These are phyloP conservation scores for Circinella minor DNA, from an alignment of 371 early-diverging fungal species.

Conservation along the genomic window DNA sequence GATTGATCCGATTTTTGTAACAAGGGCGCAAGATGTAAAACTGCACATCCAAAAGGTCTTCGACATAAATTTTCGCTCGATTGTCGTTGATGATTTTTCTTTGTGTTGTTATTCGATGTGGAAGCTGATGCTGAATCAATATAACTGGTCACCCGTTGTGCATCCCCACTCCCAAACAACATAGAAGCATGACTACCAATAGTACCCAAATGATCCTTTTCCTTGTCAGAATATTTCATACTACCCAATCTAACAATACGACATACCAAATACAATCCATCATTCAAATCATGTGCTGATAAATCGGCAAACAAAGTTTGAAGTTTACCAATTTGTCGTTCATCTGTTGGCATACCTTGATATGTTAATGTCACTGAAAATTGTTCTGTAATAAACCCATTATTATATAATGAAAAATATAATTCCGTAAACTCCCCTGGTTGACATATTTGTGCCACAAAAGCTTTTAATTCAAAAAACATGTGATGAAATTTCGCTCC, in stretches of 20 bases:
- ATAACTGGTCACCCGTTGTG: constrained; percentile 15
- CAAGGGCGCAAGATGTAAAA: constrained; percentile 54
- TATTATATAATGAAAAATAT: constrained; percentile 68
- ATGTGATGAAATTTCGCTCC: constrained; percentile 56
- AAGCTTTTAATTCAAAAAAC: constrained; percentile 68
- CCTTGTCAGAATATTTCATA: constrained; percentile 63
- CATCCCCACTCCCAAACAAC: constrained; percentile 28
- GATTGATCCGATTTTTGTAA: constrained; percentile 29
- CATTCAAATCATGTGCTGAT: constrained; percentile 53
- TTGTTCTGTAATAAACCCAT: constrained; percentile 66
- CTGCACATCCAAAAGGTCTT: constrained; percentile 74
- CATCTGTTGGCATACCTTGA: constrained; percentile 65
- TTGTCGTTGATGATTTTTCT: constrained; percentile 7
- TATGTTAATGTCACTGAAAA: constrained; percentile 59
- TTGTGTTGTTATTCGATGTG: background rate
- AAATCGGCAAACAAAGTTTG: constrained; percentile 66
- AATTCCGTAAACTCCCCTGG: constrained; percentile 70
- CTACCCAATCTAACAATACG: constrained; percentile 66
- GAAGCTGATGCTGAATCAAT: background rate
- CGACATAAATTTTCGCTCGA: constrained; percentile 30
- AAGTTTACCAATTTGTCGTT: constrained; percentile 53
- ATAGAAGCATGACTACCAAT: constrained; percentile 35
- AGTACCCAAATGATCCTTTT: constrained; percentile 41
- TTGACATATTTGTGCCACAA: constrained; percentile 68
- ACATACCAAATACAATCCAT: constrained; percentile 66